Evolutionary conservation across 768 basidiomycete genomes (phyloP), one percentile per base, ranked within the genome.

Genomic region (Calocera viscosa): DNA sequence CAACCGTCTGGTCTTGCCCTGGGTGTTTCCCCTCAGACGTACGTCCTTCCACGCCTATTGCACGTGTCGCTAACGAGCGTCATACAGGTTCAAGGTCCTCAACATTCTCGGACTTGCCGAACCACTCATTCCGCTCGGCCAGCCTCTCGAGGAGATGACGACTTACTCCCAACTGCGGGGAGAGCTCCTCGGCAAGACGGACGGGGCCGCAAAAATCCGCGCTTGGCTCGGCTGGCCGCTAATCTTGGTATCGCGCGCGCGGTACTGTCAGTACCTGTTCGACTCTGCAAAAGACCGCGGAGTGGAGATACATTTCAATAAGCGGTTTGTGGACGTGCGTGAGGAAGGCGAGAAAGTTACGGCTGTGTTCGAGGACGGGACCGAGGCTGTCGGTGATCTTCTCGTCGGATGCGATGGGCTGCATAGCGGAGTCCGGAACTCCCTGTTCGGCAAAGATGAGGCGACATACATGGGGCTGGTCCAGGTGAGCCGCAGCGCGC

Each of bases 401-500:
- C 74, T 80, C 2, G 74, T 80, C 11, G 80, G 80, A 24, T 79
- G 78, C 70, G 80, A 81, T 66, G 80, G 80, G 11, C 72, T 81
- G 67, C 80, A 81, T 68, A 79, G 78, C 68, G 74, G 71, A 63
- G 78, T 79, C 11, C 74, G 80, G 1, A 70, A 68, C 24, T 69
- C 73, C 11, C 70, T 81, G 22, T 79, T 80, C 65, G 80, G 80
- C 0, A 69, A 75, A 63, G 75, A 78, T 60, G 66, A 70, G 24
- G 73, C 76, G 10, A 53, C 70, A 19, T 81, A 76, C 69, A 78
- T 78, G 11, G 80, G 80, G 1, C 70, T 80, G 26, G 75, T 73
- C 1, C 78, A 80, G 74, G 79, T 78, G 34, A 32, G 72, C 35
- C 35, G 35, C 35, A 5, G 5, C 14, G 7, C 35, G 35, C 35